Percentiles rank a stretch among this genome's conserved stretches.
Conservation (phyloP, 441 rosid genomes). For the Omphalea diandra region DNA sequence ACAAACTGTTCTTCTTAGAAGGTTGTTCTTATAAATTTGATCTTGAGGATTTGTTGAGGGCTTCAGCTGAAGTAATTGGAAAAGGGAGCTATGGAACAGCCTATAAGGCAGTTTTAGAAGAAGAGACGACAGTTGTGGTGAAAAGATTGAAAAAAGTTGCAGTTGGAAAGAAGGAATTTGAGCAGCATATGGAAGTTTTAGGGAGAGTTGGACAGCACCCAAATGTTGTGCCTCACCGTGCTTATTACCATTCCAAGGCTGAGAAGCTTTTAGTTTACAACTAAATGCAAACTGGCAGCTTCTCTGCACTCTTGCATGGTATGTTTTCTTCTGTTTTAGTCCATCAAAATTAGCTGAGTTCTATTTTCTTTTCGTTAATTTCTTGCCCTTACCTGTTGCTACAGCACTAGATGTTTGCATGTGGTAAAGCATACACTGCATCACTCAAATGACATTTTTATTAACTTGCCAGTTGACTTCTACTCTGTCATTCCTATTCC, state of each 20-base stretch:
- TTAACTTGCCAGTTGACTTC: neutral
- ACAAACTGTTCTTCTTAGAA: slow-evolving; percentile 76
- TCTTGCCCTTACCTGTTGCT: too few relatives aligned
- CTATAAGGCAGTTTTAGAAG: slow-evolving; percentile 85
- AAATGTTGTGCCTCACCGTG: slow-evolving; percentile 69
- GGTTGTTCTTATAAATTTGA: slow-evolving; percentile 72
- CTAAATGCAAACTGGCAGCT: slow-evolving; percentile 71
- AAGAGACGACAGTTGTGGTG: slow-evolving; percentile 86
- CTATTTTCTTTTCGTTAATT: neutral
- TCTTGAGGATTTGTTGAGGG: slow-evolving; percentile 83
- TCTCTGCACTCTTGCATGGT: slow-evolving; percentile 88
- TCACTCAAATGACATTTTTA: neutral
- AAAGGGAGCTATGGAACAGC: slow-evolving; percentile 92
- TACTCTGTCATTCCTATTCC: too few relatives aligned
- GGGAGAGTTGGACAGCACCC: slow-evolving; percentile 64
- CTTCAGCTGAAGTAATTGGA: slow-evolving; percentile 95
- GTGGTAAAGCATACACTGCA: neutral
- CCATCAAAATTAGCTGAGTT: neutral
- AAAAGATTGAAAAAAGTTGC: slow-evolving; percentile 78
- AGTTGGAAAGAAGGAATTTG: slow-evolving; percentile 73
- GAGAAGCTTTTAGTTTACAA: slow-evolving; percentile 84
- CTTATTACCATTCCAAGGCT: slow-evolving; percentile 83
- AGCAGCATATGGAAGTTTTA: slow-evolving; percentile 64
- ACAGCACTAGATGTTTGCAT: too few relatives aligned
- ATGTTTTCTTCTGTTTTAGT: slow-evolving; percentile 19